Evolutionary conservation across 140 eudicot genomes (phyloP).

Genomic region (Ambrosia hybrid): DNA sequence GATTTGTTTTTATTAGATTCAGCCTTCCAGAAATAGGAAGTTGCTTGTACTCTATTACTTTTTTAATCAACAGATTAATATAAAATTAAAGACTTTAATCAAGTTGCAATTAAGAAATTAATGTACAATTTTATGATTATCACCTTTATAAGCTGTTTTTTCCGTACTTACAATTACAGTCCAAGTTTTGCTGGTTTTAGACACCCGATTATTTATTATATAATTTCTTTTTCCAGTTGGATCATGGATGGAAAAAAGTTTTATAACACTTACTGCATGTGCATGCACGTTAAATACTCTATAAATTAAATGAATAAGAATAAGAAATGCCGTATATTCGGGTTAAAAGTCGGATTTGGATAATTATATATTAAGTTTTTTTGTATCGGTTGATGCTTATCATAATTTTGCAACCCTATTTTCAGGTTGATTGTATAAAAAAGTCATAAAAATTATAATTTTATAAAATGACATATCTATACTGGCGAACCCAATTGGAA

Average conservation of each 20-base stretch:
- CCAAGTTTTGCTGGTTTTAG: conserved; percentile 22
- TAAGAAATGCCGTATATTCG: not conserved
- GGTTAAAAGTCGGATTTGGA: conserved; percentile 6
- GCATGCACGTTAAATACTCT: conserved; percentile 1
- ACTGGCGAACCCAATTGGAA: too few species aligned
- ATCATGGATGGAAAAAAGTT: not conserved
- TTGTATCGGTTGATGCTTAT: too few species aligned
- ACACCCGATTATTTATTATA: not conserved
- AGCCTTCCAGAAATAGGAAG: conserved; percentile 9
- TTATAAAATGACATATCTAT: too few species aligned
- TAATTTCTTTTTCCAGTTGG: not conserved
- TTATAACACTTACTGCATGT: not conserved
- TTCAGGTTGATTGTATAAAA: too few species aligned
- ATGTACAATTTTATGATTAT: not conserved
- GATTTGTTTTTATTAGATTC: conserved; percentile 2
- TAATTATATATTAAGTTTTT: not conserved
- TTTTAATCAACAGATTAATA: not conserved
- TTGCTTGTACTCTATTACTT: not conserved
- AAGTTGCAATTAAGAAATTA: conserved; percentile 9
- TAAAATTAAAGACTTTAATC: conserved; percentile 15
- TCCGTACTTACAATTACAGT: conserved; percentile 17
- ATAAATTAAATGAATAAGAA: too few species aligned
- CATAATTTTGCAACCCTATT: too few species aligned
- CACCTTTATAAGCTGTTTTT: conserved; percentile 21
- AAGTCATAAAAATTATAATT: too few species aligned